Base-by-base conservation (phyloP, 2,329 filamentous ascomycete genomes). In the Ophiostoma sp. region DNA sequence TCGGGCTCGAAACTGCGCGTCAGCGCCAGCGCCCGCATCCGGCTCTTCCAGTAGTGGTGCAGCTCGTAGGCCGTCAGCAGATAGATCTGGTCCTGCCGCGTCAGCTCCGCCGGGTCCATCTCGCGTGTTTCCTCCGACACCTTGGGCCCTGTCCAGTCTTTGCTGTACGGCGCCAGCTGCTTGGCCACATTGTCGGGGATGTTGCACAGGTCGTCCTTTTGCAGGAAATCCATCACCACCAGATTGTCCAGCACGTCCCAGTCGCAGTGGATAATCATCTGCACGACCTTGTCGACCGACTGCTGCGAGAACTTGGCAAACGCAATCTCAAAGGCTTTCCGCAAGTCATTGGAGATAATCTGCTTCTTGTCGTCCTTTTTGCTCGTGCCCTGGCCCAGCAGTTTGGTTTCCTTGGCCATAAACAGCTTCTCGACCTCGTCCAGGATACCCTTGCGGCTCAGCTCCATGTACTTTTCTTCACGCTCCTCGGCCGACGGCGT, bases 381-480 rank as follows among this genome's bases (percentile, higher is more conserved):
- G 78, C 90, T 89, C 72, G 83, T 81, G 76, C 89, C 88, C 78
- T 89, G 88, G 76, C 94, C 93, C 79, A 98, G 86, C 76, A 91
- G 89, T 84, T 97, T 98, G 83, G 94, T 95, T 82, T 99, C 96
- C 83, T 98, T 98, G 71, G 96, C 95, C 88, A 97, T 90, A 84
- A 99, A 99, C 55, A 98, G 87, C 82, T 97, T 97, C 84, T 99
- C 96, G 72, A 99, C 95, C 83, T 98, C 96, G 77, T 98, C 96
- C 77, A 98, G 86, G 75, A 99, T 97, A 85, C 96, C 96, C 85
- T 95, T 97, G 80, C 92, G 92, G 74, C 93, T 95, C 74, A 99
- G 88, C 79, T 98, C 96, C 52, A 92, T 90, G 80, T 98, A 98
- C 82, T 98, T 98, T 83, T 97, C 93, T 83, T 99, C 96, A 80